Evolutionary conservation across 306 rosid species (phyloP).

Genomic region (Rosa multiflora): DNA sequence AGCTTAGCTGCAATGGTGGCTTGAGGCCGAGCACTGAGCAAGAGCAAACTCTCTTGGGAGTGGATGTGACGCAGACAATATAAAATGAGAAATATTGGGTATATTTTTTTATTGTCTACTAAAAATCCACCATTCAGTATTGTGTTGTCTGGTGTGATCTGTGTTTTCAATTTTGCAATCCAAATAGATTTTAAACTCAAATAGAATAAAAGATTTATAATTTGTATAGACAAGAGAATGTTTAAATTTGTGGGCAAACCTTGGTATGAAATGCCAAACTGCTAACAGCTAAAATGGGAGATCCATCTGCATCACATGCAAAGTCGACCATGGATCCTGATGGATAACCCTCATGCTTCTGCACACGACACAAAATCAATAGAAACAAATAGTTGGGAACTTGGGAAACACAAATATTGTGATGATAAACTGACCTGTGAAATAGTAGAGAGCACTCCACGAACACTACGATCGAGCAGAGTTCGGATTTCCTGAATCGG

Average conservation of each 20-base stretch:
- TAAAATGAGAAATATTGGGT: background rate
- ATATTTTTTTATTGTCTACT: background rate
- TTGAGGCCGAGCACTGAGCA: background rate
- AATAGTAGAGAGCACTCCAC: constrained; percentile 81
- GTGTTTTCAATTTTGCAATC: background rate
- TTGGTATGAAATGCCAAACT: constrained; percentile 75
- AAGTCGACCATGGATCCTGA: constrained; percentile 93
- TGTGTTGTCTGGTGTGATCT: background rate
- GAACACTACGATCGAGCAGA: constrained; percentile 59
- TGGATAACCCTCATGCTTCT: constrained; percentile 82
- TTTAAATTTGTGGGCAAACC: constrained; percentile 34
- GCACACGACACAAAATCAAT: constrained; percentile 1
- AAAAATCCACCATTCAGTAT: background rate
- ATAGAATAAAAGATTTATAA: too few species aligned
- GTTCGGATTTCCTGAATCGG: constrained; percentile 80
- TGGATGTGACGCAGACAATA: background rate
- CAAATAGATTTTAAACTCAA: background rate
- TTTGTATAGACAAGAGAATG: background rate
- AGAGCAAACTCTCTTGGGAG: background rate
- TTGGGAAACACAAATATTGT: too few species aligned
- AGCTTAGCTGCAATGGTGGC: background rate
- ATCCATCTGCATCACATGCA: constrained; percentile 81
- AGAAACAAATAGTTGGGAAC: background rate
- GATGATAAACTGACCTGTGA: constrained; percentile 22
- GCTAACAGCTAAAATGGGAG: constrained; percentile 87